These are phyloP conservation scores for Erythrophleum ivorense DNA, from an alignment of 331 rosid species.

Conservation along the genomic window DNA sequence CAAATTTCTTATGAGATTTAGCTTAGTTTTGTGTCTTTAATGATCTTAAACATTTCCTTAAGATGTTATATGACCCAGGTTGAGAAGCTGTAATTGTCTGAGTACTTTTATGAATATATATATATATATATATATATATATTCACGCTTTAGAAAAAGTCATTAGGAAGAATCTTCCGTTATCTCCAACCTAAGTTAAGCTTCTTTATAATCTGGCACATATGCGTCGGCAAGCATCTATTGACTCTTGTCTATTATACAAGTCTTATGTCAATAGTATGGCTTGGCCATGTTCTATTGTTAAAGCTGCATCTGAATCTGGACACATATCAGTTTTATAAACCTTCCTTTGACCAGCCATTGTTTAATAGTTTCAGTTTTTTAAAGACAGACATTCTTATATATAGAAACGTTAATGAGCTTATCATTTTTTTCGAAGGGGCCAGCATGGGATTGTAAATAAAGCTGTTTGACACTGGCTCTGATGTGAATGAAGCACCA, in stretches of 20 bases:
- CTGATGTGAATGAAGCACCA: not conserved
- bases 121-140: not conserved
- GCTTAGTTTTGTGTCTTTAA: not conserved
- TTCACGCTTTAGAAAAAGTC: not conserved
- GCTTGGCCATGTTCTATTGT: slow-evolving; percentile 2
- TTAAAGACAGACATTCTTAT: not conserved
- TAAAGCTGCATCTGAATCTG: slow-evolving; percentile 1
- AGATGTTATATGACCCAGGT: no score
- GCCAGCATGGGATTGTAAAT: not conserved
- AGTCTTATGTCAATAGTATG: slow-evolving; percentile 3
- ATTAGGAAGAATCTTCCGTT: not conserved
- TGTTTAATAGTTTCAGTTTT: slow-evolving; percentile 3
- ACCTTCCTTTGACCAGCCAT: not conserved
- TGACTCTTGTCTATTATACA: not conserved
- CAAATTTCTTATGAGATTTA: not conserved
- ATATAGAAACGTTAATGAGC: not conserved
- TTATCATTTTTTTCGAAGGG: not conserved
- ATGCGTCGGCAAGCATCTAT: not conserved
- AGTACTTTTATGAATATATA: not conserved
- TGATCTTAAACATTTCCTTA: not conserved
- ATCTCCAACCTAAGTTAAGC: not conserved
- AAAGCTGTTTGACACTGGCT: not conserved
- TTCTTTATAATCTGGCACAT: slow-evolving; percentile 35
- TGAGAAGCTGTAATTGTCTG: no score
- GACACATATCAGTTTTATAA: not conserved